A percentile compares a stretch with the other conserved stretches of the same genome.
Conservation (phyloP, 2,329 filamentous ascomycete genomes). For the Colletotrichum sublineola region DNA sequence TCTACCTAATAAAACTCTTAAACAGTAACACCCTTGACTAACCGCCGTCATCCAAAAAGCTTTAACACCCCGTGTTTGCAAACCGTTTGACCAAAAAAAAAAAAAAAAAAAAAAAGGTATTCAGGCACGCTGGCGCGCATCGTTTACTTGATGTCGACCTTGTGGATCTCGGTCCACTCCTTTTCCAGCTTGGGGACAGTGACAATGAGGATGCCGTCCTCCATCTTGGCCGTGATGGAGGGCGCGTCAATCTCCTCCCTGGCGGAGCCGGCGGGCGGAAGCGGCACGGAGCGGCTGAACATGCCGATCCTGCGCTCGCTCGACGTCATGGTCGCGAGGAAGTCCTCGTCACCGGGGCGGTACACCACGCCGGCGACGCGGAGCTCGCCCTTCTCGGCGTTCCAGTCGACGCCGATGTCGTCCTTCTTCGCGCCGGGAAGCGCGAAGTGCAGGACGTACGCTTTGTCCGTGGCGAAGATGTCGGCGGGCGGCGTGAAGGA, state of each 20-base stretch:
- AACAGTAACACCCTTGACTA: neutral
- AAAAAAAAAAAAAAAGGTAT: neutral
- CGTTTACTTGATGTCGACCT: conserved; percentile 68
- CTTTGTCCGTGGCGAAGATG: conserved; percentile 76
- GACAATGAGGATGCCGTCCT: conserved; percentile 82
- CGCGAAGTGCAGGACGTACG: conserved; percentile 80
- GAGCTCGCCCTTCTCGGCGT: conserved; percentile 75
- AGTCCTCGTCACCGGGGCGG: conserved; percentile 77
- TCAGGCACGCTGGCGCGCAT: neutral
- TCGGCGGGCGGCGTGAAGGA: conserved; percentile 77
- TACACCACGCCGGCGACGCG: conserved; percentile 80
- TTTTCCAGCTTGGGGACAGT: conserved; percentile 80
- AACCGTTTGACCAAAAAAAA: conserved; percentile 20
- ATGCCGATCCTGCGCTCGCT: conserved; percentile 79
- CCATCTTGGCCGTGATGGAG: conserved; percentile 79
- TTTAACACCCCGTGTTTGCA: neutral
- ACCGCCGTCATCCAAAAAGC: neutral
- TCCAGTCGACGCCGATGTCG: conserved; percentile 82
- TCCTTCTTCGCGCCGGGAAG: conserved; percentile 85
- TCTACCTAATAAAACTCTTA: neutral
- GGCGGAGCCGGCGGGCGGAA: conserved; percentile 58
- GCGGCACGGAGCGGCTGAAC: conserved; percentile 78
- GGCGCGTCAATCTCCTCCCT: conserved; percentile 75
- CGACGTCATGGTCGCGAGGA: conserved; percentile 72
- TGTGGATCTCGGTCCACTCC: conserved; percentile 74